Base-by-base conservation (phyloP, 441 rosid species). In the Syzygium syzygioides region DNA sequence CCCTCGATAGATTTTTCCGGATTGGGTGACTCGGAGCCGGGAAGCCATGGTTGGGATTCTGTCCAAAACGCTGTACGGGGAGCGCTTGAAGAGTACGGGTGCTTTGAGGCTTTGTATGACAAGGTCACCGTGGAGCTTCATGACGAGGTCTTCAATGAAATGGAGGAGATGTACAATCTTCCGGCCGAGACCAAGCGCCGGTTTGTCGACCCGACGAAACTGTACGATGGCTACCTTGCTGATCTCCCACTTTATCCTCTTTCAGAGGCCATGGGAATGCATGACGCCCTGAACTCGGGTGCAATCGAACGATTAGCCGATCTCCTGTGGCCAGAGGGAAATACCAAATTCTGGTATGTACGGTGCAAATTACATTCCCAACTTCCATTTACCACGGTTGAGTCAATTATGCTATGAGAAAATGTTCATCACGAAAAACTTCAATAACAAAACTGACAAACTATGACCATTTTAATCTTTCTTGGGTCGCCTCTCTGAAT, bases 91-190 rank as follows among this genome's bases (percentile, higher is more conserved):
- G 89, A 88, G 41, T 59, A 56, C 32, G 89, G 89, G 23, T 88
- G 89, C 53, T 88, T 88, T 37, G 86, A 57, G n/a, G 89, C 89
- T 14, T 48, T 59, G 37, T 79, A 87, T 28, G 88, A 76, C 85
- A 55, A 68, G 85, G 66, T 87, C 62, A 14, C 64, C 25, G 30
- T 1, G 26, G 88, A 87, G 17, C 86, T 87, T 37, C 88, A 87
- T 17, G 88, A 79, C 85, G 34, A 34, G 30, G 85, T 87, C 37
- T 71, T 87, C 52, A 55, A 79, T 19, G 30, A 34, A 20, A 50
- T 54, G 85, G 60, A 41, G 34, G 85, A 55, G 54, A 28, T 87
- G 79, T 87, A 56, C 55, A n/a, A 50, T 62, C 89, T 87, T n/a
- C 89, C 89, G 10, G 60, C 57, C 26, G 52, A 56, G 85, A 80